Evolutionary conservation across 2,329 filamentous ascomycete species (phyloP), one percentile per base, ranked within the genome.

Genomic region (Pyrenophora tritici-repentis): DNA sequence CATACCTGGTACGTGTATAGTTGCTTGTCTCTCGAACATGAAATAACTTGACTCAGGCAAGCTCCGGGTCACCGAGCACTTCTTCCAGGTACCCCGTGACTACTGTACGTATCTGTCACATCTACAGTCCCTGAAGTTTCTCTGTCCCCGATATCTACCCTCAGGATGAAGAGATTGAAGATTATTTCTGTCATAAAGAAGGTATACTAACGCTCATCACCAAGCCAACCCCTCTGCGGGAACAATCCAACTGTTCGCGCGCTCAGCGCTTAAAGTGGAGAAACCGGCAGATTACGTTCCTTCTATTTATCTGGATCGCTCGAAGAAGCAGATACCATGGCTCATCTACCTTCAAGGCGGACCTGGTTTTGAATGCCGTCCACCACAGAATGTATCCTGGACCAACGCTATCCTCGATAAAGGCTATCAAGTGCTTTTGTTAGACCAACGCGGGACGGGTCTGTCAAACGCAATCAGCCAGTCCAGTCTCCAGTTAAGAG

Each of bases 371-470:
- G 86, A 88, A 54, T 92, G 90, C 67, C 79, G 82, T 5, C 79
- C 87, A 42, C 92, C 93, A 1, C 87, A 95, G 68, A 83, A 89
- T 51, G 83, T 86, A 54, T 78, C 86, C 6, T 83, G 91, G 68
- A 88, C 89, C n/a, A 82, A 85, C 26, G 78, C 81, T 24, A 81
- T 91, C 48, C 80, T 97, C 5, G 85, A 87, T 53, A 86, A 87
- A 56, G 92, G 92, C 13, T 97, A 96, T 67, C 89, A 95, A 72
- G 71, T 86, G 38, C 82, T 97, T 2, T 87, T 88, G 58, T 81
- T 97, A n/a, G 93, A 97, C 72, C 92, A 96, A 71, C 85, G 93
- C 42, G 93, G 93, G 10, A 95, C 91, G 3, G 93, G 93, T 1
- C 77, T 96, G 42, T 95, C 90, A 68, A 89, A 86, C 2, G 88